Conservation (phyloP, 202 grass and related monocot genomes). For the Schoenoplectus tabernaemontani region DNA sequence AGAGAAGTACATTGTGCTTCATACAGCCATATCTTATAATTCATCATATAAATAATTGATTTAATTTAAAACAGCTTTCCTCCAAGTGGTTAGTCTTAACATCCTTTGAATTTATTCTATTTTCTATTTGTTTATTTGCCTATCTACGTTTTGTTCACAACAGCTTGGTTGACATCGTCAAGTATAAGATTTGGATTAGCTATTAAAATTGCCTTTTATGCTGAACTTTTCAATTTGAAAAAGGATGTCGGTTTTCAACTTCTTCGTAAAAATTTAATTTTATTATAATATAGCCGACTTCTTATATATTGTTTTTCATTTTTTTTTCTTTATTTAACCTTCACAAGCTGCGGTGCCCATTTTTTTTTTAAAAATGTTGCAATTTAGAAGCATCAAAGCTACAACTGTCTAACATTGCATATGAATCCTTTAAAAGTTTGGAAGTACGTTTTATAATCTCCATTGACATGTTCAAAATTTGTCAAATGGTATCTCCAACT, state of each 20-base stretch:
- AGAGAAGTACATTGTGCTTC: no score
- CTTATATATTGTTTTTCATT: background rate
- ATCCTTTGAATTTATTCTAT: conserved; percentile 10
- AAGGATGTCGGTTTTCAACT: background rate
- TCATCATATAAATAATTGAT: no score
- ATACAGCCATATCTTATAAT: no score
- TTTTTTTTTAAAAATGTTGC: background rate
- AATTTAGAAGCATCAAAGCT: background rate
- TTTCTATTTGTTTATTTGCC: background rate
- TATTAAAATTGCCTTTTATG: background rate
- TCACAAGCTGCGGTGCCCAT: background rate
- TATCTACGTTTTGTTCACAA: no score
- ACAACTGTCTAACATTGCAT: background rate
- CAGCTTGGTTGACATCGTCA: background rate
- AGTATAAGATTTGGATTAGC: background rate
- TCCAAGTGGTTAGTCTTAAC: background rate
- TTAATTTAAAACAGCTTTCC: background rate
- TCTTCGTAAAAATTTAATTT: background rate
- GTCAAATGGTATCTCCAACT: background rate
- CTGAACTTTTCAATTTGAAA: background rate
- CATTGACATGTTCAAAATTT: background rate
- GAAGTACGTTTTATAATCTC: background rate
- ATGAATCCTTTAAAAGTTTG: background rate
- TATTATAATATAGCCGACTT: background rate
- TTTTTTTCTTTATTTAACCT: background rate